phyloP scores from a whole-genome alignment of 352 stramenopile genomes.

The Phytopythium cucurbitacearum region DNA sequence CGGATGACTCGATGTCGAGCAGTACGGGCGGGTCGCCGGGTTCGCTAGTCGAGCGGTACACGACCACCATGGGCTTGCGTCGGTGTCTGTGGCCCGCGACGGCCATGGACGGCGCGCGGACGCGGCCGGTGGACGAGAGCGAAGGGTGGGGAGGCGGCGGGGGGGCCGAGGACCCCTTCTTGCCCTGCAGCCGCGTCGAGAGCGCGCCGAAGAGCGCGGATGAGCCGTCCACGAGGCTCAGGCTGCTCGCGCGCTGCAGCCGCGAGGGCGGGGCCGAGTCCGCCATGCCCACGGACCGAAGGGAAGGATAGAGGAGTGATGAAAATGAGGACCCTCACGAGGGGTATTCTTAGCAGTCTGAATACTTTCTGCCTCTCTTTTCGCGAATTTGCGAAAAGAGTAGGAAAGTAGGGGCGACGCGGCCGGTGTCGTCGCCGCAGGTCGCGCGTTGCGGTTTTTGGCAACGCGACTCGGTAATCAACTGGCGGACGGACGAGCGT shows the following conservation, averaged over 20 bases:
- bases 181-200: constrained; percentile 18
- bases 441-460: too few relatives aligned
- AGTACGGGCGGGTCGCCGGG: too few relatives aligned
- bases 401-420: too few relatives aligned
- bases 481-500: too few relatives aligned
- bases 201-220: constrained; percentile 7
- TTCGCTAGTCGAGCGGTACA: constrained; percentile 15
- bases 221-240: constrained; percentile 10
- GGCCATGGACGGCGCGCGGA: constrained; percentile 15
- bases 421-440: too few relatives aligned
- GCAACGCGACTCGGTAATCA: too few relatives aligned
- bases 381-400: too few relatives aligned
- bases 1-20: too few relatives aligned
- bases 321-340: too few relatives aligned
- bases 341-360: too few relatives aligned
- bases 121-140: constrained; percentile 15
- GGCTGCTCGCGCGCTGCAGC: constrained; percentile 17
- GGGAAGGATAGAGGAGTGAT: not conserved
- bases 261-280: not conserved
- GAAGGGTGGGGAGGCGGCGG: constrained; percentile 7
- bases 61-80: constrained; percentile 29
- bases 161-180: constrained; percentile 6
- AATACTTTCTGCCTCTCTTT: too few relatives aligned
- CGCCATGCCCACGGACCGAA: not conserved
- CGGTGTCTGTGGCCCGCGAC: constrained; percentile 18